Base-by-base conservation (phyloP, 345 rosid species). In the Eutrema yunnanense region DNA sequence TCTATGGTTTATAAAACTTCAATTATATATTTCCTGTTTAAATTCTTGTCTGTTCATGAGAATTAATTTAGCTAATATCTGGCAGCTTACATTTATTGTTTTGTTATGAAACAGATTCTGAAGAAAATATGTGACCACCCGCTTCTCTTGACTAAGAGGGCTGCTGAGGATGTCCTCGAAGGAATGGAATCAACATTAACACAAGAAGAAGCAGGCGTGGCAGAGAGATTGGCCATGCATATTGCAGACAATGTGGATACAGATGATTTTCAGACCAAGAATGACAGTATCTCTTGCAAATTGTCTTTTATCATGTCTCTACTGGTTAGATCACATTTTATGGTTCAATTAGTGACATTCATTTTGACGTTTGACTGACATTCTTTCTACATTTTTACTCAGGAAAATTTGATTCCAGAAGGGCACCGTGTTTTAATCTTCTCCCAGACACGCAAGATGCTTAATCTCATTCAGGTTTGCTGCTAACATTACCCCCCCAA, bases 371-470 rank as follows among this genome's bases (percentile, higher is more conserved):
- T 30, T 29, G 51, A 60, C 48, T 71, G 63, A 62, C 77, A 73
- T 69, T 43, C 2, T 69, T 63, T 62, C 27, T 51, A 19, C 76
- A 62, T 40, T 76, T 29, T 50, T 80, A 38, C 50, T 29, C 80
- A 95, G 98, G 90, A 79, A 44, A 82, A 84, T 42, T 78, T 95
- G 70, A 87, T 95, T 84, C 94, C 98, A n/a, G 85, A 82, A 65
- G 96, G 98, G 46, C 99, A 95, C 78, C 86, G 80, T 77, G 90
- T 95, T 77, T 92, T 95, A 47, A 88, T 95, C 74, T 95, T 95
- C 80, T 95, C 99, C 42, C 99, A 92, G 79, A 92, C 98, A 64
- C 94, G 97, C 66, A 95, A 95, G 80, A 95, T 95, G 99, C 92
- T 95, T 51, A 84, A 92, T 78, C 90, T 86, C 49, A 87, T 95